Base-by-base conservation (phyloP, 1,139 yeast genomes). In the Candida glucosophila region DNA sequence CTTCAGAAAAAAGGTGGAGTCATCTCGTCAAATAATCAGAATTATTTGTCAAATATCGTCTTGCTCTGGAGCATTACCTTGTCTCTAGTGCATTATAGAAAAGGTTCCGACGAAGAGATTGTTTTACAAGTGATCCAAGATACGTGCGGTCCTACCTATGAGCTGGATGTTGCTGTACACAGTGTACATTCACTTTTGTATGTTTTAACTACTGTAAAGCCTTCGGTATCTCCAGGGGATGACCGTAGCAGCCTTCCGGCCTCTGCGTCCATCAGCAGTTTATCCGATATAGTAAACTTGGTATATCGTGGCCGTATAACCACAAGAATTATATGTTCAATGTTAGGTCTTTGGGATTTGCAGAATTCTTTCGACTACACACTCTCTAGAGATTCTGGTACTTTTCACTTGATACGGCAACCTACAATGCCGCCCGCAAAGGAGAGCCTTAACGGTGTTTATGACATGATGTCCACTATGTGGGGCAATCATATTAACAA, bases 341-440 rank as follows among this genome's bases (percentile, higher is more conserved):
- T 12, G n/a, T 30, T 57, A 19, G 64, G 60, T 3, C 23, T 55
- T 17, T 58, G 62, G 61, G 60, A 57, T 29, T 32, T 58, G 12
- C 25, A 36, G 7, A 52, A 51, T 35, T 43, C 25, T 16, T 40
- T 36, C 26, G 35, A 37, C n/a, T 41, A 46, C 22, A 25, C 32
- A 11, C 20, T 52, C 15, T 15, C 17, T 5, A 25, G 29, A n/a
- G n/a, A n/a, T n/a, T n/a, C 33, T 6, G 33, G 23, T 5, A 12
- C 15, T 6, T n/a, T 14, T 15, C 9, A 17, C 15, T 8, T 24
- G 19, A 13, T 12, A 13, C 3, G 16, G 20, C 7, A 20, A 8
- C n/a, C n/a, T n/a, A n/a, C 9, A 14, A 17, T 2, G 20, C 11
- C n/a, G 13, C 23, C 13, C 8, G n/a, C n/a, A n/a, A 16, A 16